Conservation (phyloP, 2,329 filamentous ascomycete species). For the Lachnellula hyalina region DNA sequence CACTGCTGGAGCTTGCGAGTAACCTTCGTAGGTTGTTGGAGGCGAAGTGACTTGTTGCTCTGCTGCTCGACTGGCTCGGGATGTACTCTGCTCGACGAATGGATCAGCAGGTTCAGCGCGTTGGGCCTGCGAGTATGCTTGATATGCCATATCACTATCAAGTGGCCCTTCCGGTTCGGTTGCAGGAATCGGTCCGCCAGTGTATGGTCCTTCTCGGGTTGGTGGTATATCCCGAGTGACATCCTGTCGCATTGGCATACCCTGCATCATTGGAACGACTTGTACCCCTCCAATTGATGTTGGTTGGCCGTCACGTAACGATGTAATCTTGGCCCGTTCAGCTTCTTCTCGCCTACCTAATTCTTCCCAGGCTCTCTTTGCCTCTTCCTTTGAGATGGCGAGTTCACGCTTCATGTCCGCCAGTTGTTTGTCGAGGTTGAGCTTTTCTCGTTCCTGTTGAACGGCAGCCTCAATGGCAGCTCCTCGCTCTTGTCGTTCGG, state of each 20-base stretch:
- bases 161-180: slow-evolving; percentile 20
- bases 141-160: slow-evolving; percentile 25
- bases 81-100: slow-evolving; percentile 45
- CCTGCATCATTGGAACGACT: slow-evolving; percentile 86
- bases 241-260: slow-evolving; percentile 51
- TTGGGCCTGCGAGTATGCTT: slow-evolving; percentile 25
- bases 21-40: slow-evolving; percentile 32
- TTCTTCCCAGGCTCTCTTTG: slow-evolving; percentile 93
- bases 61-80: slow-evolving; percentile 23
- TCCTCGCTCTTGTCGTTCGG: slow-evolving; percentile 65
- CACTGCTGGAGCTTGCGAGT: slow-evolving; percentile 39
- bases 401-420: slow-evolving; percentile 89
- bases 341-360: slow-evolving; percentile 88
- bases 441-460: slow-evolving; percentile 62
- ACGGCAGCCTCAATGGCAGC: slow-evolving; percentile 63
- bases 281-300: slow-evolving; percentile 90
- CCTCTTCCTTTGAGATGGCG: slow-evolving; percentile 92
- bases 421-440: slow-evolving; percentile 70
- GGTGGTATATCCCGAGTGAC: slow-evolving; percentile 38
- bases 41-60: slow-evolving; percentile 7
- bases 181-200: slow-evolving; percentile 27
- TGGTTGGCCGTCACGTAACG: slow-evolving; percentile 80
- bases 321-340: slow-evolving; percentile 79
- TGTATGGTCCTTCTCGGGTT: slow-evolving; percentile 41
- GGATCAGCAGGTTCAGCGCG: slow-evolving; percentile 59